Base-by-base conservation (phyloP, 345 rosid genomes). In the Theobroma cacao region DNA sequence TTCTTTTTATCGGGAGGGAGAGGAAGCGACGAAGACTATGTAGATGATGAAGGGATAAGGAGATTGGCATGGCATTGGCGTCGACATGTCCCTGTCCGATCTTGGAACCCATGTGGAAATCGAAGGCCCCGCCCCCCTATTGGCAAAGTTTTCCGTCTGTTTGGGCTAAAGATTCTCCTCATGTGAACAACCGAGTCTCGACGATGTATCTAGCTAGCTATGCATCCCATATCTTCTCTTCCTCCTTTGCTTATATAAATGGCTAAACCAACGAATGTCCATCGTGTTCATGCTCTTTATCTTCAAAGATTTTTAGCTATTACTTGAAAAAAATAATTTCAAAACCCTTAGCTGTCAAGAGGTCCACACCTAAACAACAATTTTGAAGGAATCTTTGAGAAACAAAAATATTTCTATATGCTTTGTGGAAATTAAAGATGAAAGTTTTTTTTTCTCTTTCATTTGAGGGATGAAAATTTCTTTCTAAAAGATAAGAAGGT, bases 11-110 rank as follows among this genome's bases (percentile, higher is more conserved):
- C 26, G 71, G 36, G 62, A 13, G 69, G 52, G 60, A 66, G 78
- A 75, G 60, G 53, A 7, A 62, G 31, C 18, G 55, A 75, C 71
- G 34, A 53, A 24, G 26, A 33, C 26, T 30, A 1, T 13, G 43
- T 20, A 65, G 28, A 2, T 38, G 83, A 81, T 31, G 78, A 81
- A 75, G 77, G 74, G 85, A 89, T 79, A 79, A 86, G 88, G 76
- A 64, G 78, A 84, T 77, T 81, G 85, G 85, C 88, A 83, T 84
- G 78, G 84, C 86, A 75, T 80, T 34, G 82, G 85, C 43, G 77
- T 83, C 84, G 66, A 2, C 77, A 71, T 36, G 77, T 84, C 87
- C 50, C 43, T 82, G 78, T 86, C 89, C 68, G 7, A 18, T 59
- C 53, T 1, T 64, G 12, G 2, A 12, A 36, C 50, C 50, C 82